Percentiles rank a stretch among this genome's conserved stretches.
Evolutionary conservation across 495 filamentous ascomycete species (phyloP).

Genomic region (Neurospora sublineolata): DNA sequence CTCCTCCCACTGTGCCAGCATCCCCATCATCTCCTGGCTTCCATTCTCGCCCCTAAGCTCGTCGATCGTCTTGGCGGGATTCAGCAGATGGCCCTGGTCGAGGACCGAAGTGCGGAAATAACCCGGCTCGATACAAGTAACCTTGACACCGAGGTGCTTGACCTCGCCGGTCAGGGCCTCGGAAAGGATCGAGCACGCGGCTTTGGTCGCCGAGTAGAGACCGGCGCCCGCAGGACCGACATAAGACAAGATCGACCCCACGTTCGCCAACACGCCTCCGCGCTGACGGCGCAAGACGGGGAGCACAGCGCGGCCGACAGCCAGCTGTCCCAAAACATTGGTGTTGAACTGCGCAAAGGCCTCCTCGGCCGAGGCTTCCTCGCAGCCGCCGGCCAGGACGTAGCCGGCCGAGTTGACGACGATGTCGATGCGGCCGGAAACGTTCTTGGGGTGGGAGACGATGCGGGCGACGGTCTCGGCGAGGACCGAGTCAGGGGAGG

Average conservation of each 20-base stretch:
- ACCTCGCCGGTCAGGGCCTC: slow-evolving; percentile 34
- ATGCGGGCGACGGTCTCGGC: slow-evolving; percentile 13
- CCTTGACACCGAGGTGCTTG: slow-evolving; percentile 33
- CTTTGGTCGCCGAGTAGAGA: slow-evolving; percentile 44
- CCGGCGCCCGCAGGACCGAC: slow-evolving; percentile 22
- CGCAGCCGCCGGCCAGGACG: slow-evolving; percentile 30
- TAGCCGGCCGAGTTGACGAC: slow-evolving; percentile 41
- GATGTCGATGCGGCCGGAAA: slow-evolving; percentile 36
- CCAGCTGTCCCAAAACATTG: slow-evolving; percentile 37
- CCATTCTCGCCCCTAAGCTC: not conserved
- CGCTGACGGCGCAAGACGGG: slow-evolving; percentile 35
- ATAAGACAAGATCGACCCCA: slow-evolving; percentile 37
- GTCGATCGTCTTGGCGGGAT: not conserved
- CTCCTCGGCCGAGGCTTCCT: slow-evolving; percentile 22
- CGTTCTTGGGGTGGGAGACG: slow-evolving; percentile 1
- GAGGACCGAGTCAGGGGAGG: slow-evolving; percentile 19
- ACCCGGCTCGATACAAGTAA: slow-evolving; percentile 38
- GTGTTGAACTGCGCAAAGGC: slow-evolving; percentile 23
- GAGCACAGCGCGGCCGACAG: slow-evolving; percentile 33
- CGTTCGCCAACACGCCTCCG: slow-evolving; percentile 36
- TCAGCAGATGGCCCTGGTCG: slow-evolving; percentile 8
- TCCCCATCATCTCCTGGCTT: not conserved
- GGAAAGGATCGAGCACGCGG: slow-evolving; percentile 27
- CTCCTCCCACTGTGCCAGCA: not conserved
- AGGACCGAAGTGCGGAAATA: slow-evolving; percentile 39